Percentiles rank a stretch among this genome's conserved stretches.
Conservation (phyloP, 2,329 filamentous ascomycete species). For the Talaromyces marneffei region DNA sequence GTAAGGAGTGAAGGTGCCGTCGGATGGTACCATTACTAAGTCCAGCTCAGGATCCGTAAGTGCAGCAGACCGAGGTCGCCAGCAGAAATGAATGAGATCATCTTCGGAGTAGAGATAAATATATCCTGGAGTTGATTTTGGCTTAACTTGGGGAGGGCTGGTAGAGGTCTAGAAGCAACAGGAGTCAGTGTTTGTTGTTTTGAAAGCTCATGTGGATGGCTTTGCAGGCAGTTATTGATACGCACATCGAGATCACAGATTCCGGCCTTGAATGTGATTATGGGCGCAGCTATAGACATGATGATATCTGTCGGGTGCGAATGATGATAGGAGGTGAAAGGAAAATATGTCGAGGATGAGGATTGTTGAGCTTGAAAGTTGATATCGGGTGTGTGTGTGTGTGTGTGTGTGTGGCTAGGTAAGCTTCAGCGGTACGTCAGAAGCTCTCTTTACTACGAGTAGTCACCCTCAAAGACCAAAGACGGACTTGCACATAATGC, state of each 20-base stretch:
- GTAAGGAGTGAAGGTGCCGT: constrained; percentile 82
- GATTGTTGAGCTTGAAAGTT: not conserved
- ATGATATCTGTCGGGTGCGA: constrained; percentile 18
- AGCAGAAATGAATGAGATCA: constrained; percentile 95
- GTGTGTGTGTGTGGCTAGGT: constrained; percentile 3
- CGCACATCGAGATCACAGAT: constrained; percentile 77
- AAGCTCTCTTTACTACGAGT: constrained; percentile 15
- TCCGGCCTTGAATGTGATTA: constrained; percentile 96
- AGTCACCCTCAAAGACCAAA: constrained; percentile 25
- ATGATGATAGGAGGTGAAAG: constrained; percentile 3
- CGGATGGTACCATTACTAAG: constrained; percentile 85
- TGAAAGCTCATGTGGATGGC: not conserved
- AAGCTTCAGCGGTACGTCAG: constrained; percentile 6
- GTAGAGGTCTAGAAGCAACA: constrained; percentile 42
- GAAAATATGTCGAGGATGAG: constrained; percentile 10
- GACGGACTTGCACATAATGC: constrained; percentile 2
- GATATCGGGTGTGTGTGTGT: no score
- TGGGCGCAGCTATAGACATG: constrained; percentile 74
- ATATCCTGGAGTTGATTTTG: constrained; percentile 70
- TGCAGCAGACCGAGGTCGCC: constrained; percentile 71
- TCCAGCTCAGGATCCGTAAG: constrained; percentile 74
- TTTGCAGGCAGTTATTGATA: constrained; percentile 20
- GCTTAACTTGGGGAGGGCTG: constrained; percentile 65
- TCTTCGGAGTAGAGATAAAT: constrained; percentile 91
- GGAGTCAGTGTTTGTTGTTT: constrained; percentile 9